Base-by-base conservation (phyloP, 176 grass and related monocot genomes). In the Hsuehochloa calcarea region DNA sequence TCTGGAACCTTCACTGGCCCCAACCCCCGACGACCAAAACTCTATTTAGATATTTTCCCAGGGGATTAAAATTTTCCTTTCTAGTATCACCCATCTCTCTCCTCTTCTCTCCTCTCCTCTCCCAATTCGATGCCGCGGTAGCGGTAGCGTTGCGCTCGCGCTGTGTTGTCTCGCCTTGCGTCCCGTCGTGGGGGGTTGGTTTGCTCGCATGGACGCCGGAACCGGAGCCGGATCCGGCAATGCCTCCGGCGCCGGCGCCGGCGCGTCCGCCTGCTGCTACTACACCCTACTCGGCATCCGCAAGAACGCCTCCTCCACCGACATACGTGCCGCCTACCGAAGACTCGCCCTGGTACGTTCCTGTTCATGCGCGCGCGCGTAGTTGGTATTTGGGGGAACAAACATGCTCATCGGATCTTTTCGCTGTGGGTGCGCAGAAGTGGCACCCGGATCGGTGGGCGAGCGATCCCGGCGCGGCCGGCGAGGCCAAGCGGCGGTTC, bases 401-500 rank as follows among this genome's bases (percentile, higher is more conserved):
- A 51, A 60, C 26, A 5, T 59, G 88, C 70, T 90, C 20, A 40
- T 86, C 61, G 15, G 64, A 64, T 71, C 43, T 85, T 73, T 73
- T 72, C 50, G 68, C 54, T 56, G 51, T 65, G 37, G 31, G 72
- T 77, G 75, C 34, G 51, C 84, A 99, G 97, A 96, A 90, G 85
- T 96, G 97, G 97, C 97, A 99, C 77, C 96, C 97, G 40, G 97
- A 99, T 88, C 93, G 97, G 51, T 99, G 91, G 74, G 78, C 90
- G 45, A 96, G 87, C 83, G 71, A 99, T 34, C 93, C 93, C 16
- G 76, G 87, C 47, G 89, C 76, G 9, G 86, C 85, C 6, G 88
- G 82, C 25, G 93, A 99, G 88, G 97, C 93, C 44, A 94, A 99
- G 56, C 82, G 74, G 86, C 91, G 93, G 64, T 99, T 99, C 86